Evolutionary conservation across 139 green algal species (phyloP).

Genomic region (Dunaliella primolecta): DNA sequence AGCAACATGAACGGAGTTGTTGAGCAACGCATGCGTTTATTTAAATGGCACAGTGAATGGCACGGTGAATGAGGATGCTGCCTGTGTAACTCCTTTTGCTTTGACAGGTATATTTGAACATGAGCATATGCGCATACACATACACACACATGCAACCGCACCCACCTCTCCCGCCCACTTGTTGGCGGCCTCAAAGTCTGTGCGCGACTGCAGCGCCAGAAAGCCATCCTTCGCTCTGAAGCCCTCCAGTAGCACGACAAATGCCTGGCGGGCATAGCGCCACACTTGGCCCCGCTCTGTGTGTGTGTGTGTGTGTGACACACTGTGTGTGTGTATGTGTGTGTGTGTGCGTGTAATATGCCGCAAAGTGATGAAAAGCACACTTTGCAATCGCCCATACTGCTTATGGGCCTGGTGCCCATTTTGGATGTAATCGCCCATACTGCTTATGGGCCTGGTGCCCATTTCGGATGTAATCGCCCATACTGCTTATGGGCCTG

Average conservation of each 20-base stretch:
- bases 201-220: not conserved
- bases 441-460: too few relatives aligned
- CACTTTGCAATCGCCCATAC: not conserved
- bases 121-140: not conserved
- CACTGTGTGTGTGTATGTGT: not conserved
- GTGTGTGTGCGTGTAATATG: too few relatives aligned
- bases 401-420: too few relatives aligned
- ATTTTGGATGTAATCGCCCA: too few relatives aligned
- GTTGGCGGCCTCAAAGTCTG: not conserved
- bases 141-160: not conserved
- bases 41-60: not conserved
- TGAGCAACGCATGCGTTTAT: too few relatives aligned
- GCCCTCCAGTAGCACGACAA: conserved; percentile 3
- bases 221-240: conserved; percentile 6
- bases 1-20: not conserved
- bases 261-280: not conserved
- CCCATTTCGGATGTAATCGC: too few relatives aligned
- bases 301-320: not conserved
- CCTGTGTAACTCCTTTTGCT: not conserved
- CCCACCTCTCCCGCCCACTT: not conserved
- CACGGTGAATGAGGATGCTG: not conserved
- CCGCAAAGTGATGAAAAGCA: not conserved
- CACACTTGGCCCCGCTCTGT: conserved; percentile 7
- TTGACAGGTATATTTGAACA: too few relatives aligned
- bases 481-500: too few relatives aligned